These are phyloP conservation scores for Mycena haematopus DNA, from an alignment of 768 basidiomycete genomes.

Conservation along the genomic window DNA sequence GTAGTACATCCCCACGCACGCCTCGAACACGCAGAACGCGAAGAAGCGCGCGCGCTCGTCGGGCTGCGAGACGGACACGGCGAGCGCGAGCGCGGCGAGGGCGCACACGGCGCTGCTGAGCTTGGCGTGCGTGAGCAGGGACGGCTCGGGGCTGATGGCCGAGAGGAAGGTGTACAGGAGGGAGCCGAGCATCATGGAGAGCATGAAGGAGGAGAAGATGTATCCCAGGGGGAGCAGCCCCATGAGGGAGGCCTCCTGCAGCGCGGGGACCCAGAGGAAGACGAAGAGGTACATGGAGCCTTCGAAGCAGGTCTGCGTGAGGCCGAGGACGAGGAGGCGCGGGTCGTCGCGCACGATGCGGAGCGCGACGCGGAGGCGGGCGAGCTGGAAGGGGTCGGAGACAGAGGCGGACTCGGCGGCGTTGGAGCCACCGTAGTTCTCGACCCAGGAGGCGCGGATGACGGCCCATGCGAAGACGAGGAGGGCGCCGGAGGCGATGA, in stretches of 20 bases:
- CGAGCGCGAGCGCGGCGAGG: slow-evolving; percentile 61
- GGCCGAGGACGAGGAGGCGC: slow-evolving; percentile 65
- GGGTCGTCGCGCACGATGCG: slow-evolving; percentile 63
- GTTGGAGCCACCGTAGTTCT: slow-evolving; percentile 64
- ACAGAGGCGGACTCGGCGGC: not conserved
- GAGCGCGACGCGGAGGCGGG: slow-evolving; percentile 61
- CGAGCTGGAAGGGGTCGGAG: slow-evolving; percentile 56
- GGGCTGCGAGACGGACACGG: slow-evolving; percentile 49
- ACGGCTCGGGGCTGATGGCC: slow-evolving; percentile 34
- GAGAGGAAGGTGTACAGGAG: slow-evolving; percentile 58
- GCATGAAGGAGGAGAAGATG: slow-evolving; percentile 84
- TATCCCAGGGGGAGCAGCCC: slow-evolving; percentile 70
- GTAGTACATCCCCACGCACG: slow-evolving; percentile 81
- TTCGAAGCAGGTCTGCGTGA: slow-evolving; percentile 83
- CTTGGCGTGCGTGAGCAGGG: slow-evolving; percentile 66
- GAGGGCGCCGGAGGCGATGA: slow-evolving; percentile 64
- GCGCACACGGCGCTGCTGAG: slow-evolving; percentile 70
- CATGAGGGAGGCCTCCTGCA: slow-evolving; percentile 63
- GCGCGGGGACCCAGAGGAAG: slow-evolving; percentile 80
- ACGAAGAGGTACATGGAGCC: slow-evolving; percentile 89
- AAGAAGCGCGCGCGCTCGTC: slow-evolving; percentile 64
- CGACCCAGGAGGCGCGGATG: slow-evolving; percentile 65
- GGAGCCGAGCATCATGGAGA: slow-evolving; percentile 83
- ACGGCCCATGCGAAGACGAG: slow-evolving; percentile 61
- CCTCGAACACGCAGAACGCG: slow-evolving; percentile 79